Base-by-base conservation (phyloP, 352 stramenopile genomes). In the Aphanomyces euteiches region DNA sequence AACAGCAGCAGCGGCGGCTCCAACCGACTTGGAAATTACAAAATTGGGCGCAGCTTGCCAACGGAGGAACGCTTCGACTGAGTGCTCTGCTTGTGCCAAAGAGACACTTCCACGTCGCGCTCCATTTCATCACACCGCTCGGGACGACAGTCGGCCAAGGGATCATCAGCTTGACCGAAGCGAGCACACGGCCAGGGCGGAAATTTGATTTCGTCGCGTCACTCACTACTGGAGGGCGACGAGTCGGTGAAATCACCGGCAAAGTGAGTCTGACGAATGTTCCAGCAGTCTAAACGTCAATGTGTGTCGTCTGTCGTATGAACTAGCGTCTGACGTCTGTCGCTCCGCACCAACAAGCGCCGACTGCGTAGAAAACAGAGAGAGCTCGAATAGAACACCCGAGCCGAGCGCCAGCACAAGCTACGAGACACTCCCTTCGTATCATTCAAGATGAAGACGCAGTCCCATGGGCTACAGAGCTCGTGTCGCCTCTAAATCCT, bases 91-190 rank as follows among this genome's bases (percentile, higher is more conserved):
- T 70, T 34, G 45, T 45, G 45, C 64, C 64, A 13, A 19, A 50
- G 38, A 54, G 37, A 39, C 37, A 61, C n/a, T 39, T 70, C 21
- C 64, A 70, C 64, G 64, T 61, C 13, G 64, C 64, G 3, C 64
- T 70, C 47, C 10, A 70, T 41, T 48, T 70, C 36, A 37, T 21
- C 64, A 61, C 41, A 43, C 47, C 54, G 15, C 43, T 37, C 5
- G 64, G 53, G 47, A 45, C 36, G 54, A 43, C 64, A 13, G 47
- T 45, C n/a, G 64, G 64, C 3, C 64, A 70, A 39, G 59, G 64
- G 47, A 50, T 70, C 47, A 70, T 70, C 28, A 61, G 43, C 13
- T 39, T 70, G 4, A 48, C 64, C 3, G 36, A 60, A 63, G 64
- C 64, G 37, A 43, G 36, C 37, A 7, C 7, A 15, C 64, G 43